Conservation (phyloP, 495 filamentous ascomycete species). For the Beverwykella pulmonaria region DNA sequence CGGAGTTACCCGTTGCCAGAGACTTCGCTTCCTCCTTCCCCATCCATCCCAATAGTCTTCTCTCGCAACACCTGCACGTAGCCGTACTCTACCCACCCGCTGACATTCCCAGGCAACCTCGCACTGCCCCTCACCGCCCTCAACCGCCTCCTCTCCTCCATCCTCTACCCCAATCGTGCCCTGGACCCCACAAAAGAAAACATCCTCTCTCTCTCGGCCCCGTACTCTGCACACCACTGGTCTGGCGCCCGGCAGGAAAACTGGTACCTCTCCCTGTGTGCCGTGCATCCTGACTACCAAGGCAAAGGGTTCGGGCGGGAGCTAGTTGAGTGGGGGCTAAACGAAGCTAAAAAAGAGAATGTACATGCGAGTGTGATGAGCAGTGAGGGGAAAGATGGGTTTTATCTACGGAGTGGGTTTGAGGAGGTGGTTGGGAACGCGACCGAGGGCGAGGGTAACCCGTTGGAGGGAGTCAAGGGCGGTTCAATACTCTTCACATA, state of each 20-base stretch:
- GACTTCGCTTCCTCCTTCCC: no score
- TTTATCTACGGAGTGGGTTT: conserved; percentile 26
- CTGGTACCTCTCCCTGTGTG: conserved; percentile 24
- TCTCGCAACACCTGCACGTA: neutral
- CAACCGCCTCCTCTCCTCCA: neutral
- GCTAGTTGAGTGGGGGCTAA: conserved; percentile 24
- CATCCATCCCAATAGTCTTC: no score
- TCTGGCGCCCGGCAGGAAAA: conserved; percentile 5
- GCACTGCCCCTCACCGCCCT: conserved; percentile 1
- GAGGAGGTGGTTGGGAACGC: conserved; percentile 15
- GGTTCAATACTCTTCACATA: conserved; percentile 23
- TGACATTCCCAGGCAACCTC: neutral
- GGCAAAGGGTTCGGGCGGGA: conserved; percentile 17
- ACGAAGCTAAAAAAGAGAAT: conserved; percentile 19
- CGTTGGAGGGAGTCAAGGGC: conserved; percentile 13
- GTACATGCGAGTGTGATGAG: conserved; percentile 28
- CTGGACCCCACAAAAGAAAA: conserved; percentile 6
- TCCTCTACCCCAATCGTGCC: conserved; percentile 25
- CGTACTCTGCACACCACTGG: conserved; percentile 27
- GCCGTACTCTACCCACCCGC: neutral
- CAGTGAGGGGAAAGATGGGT: conserved; percentile 7
- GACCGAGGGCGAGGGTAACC: conserved; percentile 27
- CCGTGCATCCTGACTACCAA: conserved; percentile 29
- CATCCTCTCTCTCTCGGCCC: neutral
- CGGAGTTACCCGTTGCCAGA: no score